Conservation (phyloP, 352 stramenopile species). For the Phytophthora constricta region DNA sequence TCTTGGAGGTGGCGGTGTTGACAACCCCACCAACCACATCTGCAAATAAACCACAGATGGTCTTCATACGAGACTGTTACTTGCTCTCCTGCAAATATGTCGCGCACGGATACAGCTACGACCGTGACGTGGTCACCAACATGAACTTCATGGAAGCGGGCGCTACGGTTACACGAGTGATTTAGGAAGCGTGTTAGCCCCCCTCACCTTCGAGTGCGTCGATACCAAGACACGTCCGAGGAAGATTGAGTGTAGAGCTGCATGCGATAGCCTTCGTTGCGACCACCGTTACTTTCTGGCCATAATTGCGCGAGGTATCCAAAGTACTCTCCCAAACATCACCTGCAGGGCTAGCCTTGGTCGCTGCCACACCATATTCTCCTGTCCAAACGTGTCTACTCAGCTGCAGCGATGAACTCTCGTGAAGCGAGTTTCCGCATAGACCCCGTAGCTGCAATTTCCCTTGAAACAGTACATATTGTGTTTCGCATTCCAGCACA, state of each 20-base stretch:
- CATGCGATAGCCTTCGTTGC: background rate
- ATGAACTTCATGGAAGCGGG: background rate
- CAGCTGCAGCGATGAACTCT: too few species aligned
- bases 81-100: background rate
- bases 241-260: background rate
- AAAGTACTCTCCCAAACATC: too few species aligned
- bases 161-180: background rate
- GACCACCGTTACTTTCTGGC: too few species aligned
- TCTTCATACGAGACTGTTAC: conserved; percentile 1
- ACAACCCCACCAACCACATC: conserved; percentile 4
- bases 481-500: too few species aligned
- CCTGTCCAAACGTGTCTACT: too few species aligned
- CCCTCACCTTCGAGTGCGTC: background rate
- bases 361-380: too few species aligned
- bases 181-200: background rate
- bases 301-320: too few species aligned
- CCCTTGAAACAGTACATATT: too few species aligned
- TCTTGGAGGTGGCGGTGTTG: conserved; percentile 1
- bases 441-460: too few species aligned
- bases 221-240: background rate
- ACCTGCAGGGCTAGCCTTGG: too few species aligned
- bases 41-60: conserved; percentile 1
- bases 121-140: background rate
- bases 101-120: background rate
- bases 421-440: too few species aligned